phyloP scores from a whole-genome alignment of 1,284 basidiomycete species.

The Cryptococcus amylolentus region DNA sequence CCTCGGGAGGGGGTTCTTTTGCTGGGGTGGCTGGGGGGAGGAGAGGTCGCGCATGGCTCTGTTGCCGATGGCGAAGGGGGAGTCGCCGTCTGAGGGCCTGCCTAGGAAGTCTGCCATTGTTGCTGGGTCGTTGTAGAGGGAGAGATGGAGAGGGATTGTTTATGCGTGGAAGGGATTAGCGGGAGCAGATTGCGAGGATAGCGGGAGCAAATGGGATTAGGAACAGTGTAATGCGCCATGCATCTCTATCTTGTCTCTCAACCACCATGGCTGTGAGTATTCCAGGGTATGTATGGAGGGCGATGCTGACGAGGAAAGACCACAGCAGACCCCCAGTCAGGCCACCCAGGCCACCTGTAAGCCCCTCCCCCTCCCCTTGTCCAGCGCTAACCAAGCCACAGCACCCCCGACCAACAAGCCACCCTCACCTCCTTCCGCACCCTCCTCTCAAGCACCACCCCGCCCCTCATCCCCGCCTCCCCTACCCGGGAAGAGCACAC shows the following conservation, averaged over 20 bases:
- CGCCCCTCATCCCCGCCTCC: conserved; percentile 36
- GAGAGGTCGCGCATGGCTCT: conserved; percentile 45
- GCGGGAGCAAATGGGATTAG: background rate
- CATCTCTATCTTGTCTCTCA: background rate
- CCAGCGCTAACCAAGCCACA: conserved; percentile 5
- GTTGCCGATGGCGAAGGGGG: conserved; percentile 49
- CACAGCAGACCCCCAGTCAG: conserved; percentile 58
- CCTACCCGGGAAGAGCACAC: conserved; percentile 19
- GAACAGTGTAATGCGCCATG: background rate
- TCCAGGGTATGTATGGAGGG: background rate
- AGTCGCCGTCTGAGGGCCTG: conserved; percentile 46
- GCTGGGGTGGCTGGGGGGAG: conserved; percentile 37
- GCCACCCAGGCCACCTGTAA: conserved; percentile 73
- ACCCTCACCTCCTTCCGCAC: conserved; percentile 69
- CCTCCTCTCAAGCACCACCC: conserved; percentile 53
- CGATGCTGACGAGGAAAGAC: background rate
- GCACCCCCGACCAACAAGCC: conserved; percentile 61
- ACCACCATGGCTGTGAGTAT: conserved; percentile 11
- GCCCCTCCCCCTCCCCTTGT: conserved; percentile 11
- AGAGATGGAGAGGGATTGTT: conserved; percentile 7
- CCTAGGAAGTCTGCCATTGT: conserved; percentile 33
- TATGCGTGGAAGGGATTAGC: background rate
- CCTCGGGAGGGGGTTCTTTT: conserved; percentile 39
- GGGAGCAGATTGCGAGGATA: conserved; percentile 1
- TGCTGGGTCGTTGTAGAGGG: background rate